Evolutionary conservation across 78 protist species (phyloP).

Genomic region (slime mould (Dictyostelium discoideum)): dicty_2.7 NC_007088.5:5367501-5368000

Average conservation of each 20-base stretch:
- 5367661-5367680: conserved; percentile 46
- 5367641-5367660: background rate
- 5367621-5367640: conserved; percentile 41
- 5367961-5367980: conserved; percentile 20
- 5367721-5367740: conserved; percentile 54
- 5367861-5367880: conserved; percentile 41
- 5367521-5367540: background rate
- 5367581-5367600: conserved; percentile 49
- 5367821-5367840: background rate
- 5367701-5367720: conserved; percentile 18
- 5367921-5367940: conserved; percentile 2
- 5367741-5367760: conserved; percentile 26
- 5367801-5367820: conserved; percentile 7
- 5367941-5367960: conserved; percentile 66
- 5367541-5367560: background rate
- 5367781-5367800: conserved; percentile 15
- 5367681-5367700: conserved; percentile 6
- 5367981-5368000: background rate
- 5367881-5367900: conserved; percentile 65
- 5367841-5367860: conserved; percentile 54
- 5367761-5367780: conserved; percentile 4
- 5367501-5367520: background rate
- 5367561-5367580: conserved; percentile 13
- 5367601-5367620: conserved; percentile 55
- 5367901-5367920: conserved; percentile 23